Evolutionary conservation across 2,329 filamentous ascomycete species (phyloP).

Genomic region (Xylariaceae sp.): DNA sequence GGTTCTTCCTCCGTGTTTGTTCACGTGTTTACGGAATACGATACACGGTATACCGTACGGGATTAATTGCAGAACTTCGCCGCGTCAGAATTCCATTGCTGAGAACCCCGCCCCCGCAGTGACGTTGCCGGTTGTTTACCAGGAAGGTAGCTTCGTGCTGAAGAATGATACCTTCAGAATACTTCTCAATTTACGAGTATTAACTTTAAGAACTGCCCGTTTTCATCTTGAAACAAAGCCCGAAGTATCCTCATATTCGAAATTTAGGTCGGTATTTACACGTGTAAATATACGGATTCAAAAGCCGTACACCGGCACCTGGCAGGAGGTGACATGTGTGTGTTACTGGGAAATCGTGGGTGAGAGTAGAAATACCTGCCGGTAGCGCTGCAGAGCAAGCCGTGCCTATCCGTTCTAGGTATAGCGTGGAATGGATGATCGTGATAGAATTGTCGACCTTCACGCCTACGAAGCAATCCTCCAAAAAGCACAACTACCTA

Average conservation of each 20-base stretch:
- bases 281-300: too few relatives aligned
- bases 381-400: neutral
- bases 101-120: conserved; percentile 20
- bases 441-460: neutral
- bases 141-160: neutral
- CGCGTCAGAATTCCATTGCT: neutral
- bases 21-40: too few relatives aligned
- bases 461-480: neutral
- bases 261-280: too few relatives aligned
- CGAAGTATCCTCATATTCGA: too few relatives aligned
- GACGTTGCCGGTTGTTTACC: conserved; percentile 6
- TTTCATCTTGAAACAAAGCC: too few relatives aligned
- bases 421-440: neutral
- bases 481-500: too few relatives aligned
- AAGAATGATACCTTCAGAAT: too few relatives aligned
- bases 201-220: neutral
- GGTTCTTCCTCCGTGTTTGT: too few relatives aligned
- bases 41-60: too few relatives aligned
- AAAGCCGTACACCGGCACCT: neutral
- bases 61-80: neutral
- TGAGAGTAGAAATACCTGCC: neutral
- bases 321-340: neutral
- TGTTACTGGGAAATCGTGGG: too few relatives aligned
- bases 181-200: neutral
- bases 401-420: neutral